These are phyloP conservation scores for Eucalyptus marginata DNA, from an alignment of 345 rosid species.

Conservation along the genomic window DNA sequence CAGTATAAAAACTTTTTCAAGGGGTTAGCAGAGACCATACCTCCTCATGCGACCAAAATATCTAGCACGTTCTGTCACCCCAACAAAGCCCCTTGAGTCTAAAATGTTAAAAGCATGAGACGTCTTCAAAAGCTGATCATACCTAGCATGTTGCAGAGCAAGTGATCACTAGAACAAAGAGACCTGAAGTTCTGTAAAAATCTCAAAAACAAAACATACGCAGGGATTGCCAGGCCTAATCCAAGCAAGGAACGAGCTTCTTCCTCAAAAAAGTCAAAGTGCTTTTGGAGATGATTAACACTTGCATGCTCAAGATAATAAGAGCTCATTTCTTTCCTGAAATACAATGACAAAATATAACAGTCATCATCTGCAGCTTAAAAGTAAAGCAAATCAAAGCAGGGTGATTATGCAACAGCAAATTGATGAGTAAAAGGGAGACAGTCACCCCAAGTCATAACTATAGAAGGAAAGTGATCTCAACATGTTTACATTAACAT, in stretches of 20 bases:
- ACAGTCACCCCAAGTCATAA: neutral
- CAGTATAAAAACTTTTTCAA: neutral
- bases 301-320: conserved; percentile 87
- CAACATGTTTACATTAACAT: neutral
- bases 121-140: conserved; percentile 96
- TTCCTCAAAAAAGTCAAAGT: conserved; percentile 84
- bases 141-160: conserved; percentile 63
- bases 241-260: conserved; percentile 85
- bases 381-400: neutral
- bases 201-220: conserved; percentile 39
- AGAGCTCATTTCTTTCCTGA: conserved; percentile 98
- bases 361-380: neutral
- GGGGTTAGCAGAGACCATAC: conserved; percentile 24
- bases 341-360: neutral
- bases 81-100: conserved; percentile 90
- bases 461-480: neutral
- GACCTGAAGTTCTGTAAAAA: neutral
- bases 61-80: conserved; percentile 97
- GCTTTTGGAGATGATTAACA: conserved; percentile 70
- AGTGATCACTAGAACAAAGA: conserved; percentile 22
- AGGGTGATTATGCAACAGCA: neutral
- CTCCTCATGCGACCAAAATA: conserved; percentile 96
- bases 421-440: neutral
- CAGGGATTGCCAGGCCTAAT: conserved; percentile 82
- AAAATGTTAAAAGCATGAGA: conserved; percentile 91